Base-by-base conservation (phyloP, 352 stramenopile species). In the Phytophthora syringae region DNA sequence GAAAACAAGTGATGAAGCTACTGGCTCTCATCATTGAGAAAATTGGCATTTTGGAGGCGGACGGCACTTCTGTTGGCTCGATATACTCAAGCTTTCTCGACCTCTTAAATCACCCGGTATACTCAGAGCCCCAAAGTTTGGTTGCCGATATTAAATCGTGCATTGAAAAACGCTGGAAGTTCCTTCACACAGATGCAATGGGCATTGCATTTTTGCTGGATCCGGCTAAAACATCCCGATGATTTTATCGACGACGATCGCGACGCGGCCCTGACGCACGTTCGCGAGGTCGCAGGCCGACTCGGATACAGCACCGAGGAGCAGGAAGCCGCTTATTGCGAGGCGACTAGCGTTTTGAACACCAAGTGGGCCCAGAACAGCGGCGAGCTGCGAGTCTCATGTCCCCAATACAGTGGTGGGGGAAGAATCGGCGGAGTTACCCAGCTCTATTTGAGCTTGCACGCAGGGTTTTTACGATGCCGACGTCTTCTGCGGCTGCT, bases 401-500 rank as follows among this genome's bases (percentile, higher is more conserved):
- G 12, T 43, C 54, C 11, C 24, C 1, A 30, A 62, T n/a, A n/a
- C n/a, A n/a, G 20, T 54, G 42, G 54, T 62, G 54, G 42, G n/a
- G 34, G 32, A 10, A 21, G 16, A 7, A 62, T 5, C 43, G 54
- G 3, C 3, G 27, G 1, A 52, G 15, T 2, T 55, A 49, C 2
- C 44, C 54, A 1, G 34, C 30, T 40, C 54, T 50, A 2, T 62
- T 49, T 49, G n/a, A 54, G 2, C 37, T 62, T 11, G 43, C 43
- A 1, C 32, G 54, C 43, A 55, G 18, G 13, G 10, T 63, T 40
- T n/a, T 63, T 54, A 54, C 22, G 28, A 55, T 63, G 5, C 34
- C 54, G 10, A 63, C 32, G 12, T 63, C 54, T 16, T 49, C 54
- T 13, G 54, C 43, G 2, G 30, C 54, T 16, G 22, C 54, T 18